A percentile compares a stretch with the other conserved stretches of the same genome.
These are phyloP conservation scores for Rhododendron simsii DNA, from an alignment of 148 eudicot genomes.

Conservation along the genomic window DNA sequence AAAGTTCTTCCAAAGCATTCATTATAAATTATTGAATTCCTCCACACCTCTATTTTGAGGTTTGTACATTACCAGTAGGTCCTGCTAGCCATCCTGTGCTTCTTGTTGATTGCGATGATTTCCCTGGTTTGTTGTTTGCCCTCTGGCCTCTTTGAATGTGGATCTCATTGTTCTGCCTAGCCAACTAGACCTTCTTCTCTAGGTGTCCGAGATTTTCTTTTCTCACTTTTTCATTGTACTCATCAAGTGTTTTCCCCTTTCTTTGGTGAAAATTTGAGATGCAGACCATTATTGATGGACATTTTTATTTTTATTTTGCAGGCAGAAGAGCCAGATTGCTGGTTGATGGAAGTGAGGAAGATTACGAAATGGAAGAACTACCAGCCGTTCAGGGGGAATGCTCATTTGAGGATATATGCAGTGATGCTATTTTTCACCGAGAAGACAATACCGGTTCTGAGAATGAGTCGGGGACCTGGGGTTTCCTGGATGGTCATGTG, in stretches of 20 bases:
- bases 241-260: not conserved
- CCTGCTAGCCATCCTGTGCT: constrained; percentile 2
- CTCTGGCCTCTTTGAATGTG: not conserved
- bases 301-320: constrained; percentile 32
- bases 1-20: not conserved
- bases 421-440: constrained; percentile 38
- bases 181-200: not conserved
- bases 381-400: constrained; percentile 26
- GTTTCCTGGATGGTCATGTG: constrained; percentile 66
- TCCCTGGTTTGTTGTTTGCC: not conserved
- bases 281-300: not conserved
- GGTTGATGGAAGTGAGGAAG: constrained; percentile 51
- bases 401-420: constrained; percentile 71
- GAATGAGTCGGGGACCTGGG: constrained; percentile 55
- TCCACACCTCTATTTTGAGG: not conserved
- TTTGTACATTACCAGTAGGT: not conserved
- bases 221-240: constrained; percentile 7
- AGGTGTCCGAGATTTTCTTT: not conserved
- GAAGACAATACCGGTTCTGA: constrained; percentile 26
- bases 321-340: constrained; percentile 57
- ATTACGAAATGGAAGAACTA: constrained; percentile 36
- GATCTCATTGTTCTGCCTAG: not conserved
- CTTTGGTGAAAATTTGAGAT: not conserved
- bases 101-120: not conserved
- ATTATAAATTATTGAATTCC: not conserved